A percentile compares a stretch with the other conserved stretches of the same genome.
These are phyloP conservation scores for Naganishia liquefaciens DNA, from an alignment of 1,284 basidiomycete species.

Conservation along the genomic window DNA sequence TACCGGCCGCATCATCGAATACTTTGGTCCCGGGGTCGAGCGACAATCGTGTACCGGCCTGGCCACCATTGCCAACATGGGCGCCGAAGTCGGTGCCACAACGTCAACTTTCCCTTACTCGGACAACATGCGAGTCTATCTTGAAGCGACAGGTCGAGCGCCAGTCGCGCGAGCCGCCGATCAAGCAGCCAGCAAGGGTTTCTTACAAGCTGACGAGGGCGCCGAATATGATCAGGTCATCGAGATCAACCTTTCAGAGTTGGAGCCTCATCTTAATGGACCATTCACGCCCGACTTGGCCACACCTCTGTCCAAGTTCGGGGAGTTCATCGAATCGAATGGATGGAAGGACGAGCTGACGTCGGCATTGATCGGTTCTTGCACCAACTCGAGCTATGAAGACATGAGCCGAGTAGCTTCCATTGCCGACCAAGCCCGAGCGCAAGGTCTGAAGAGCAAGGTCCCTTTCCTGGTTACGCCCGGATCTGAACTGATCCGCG, in stretches of 20 bases:
- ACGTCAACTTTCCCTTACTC: slow-evolving; percentile 98
- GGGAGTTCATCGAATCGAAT: slow-evolving; percentile 73
- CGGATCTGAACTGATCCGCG: slow-evolving; percentile 95
- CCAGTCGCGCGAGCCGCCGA: slow-evolving; percentile 86
- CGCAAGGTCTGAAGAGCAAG: slow-evolving; percentile 76
- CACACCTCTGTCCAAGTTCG: slow-evolving; percentile 92
- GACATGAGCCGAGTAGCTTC: slow-evolving; percentile 92
- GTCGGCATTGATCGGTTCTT: slow-evolving; percentile 91
- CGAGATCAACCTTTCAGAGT: slow-evolving; percentile 81
- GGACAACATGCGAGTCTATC: slow-evolving; percentile 81
- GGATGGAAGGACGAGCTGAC: slow-evolving; percentile 91
- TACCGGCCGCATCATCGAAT: slow-evolving; percentile 94
- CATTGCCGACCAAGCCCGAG: slow-evolving; percentile 85
- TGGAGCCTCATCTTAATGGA: slow-evolving; percentile 95
- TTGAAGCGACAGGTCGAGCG: slow-evolving; percentile 85
- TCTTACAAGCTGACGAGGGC: slow-evolving; percentile 79
- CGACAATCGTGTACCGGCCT: slow-evolving; percentile 92
- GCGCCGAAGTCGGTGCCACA: slow-evolving; percentile 97
- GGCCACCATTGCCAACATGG: slow-evolving; percentile 97
- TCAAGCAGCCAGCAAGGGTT: slow-evolving; percentile 73
- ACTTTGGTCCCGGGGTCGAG: slow-evolving; percentile 92
- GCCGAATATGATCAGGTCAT: slow-evolving; percentile 97
- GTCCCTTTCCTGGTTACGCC: slow-evolving; percentile 97
- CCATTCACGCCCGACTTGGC: slow-evolving; percentile 98
- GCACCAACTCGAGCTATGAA: slow-evolving; percentile 96